Conservation (phyloP, 2,329 filamentous ascomycete species). For the Fusarium liriodendri region DNA sequence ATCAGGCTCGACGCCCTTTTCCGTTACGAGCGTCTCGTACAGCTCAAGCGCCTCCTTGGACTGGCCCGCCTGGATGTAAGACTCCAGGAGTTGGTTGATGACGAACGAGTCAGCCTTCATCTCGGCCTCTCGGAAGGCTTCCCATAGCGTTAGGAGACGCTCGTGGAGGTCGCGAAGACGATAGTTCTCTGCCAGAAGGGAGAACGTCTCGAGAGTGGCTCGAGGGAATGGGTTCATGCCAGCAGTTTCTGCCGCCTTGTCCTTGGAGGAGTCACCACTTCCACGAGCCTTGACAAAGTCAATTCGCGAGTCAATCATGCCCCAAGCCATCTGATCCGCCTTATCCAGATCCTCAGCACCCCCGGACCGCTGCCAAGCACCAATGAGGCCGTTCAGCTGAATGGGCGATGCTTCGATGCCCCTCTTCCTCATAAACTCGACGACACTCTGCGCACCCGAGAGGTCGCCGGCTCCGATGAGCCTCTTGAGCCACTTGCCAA, state of each 20-base stretch:
- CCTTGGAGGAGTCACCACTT: neutral
- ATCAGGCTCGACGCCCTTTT: constrained; percentile 67
- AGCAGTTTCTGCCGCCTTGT: constrained; percentile 1
- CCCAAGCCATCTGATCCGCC: constrained; percentile 78
- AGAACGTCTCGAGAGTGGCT: constrained; percentile 83
- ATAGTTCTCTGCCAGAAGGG: constrained; percentile 79
- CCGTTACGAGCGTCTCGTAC: constrained; percentile 64
- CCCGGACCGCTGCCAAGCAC: constrained; percentile 78
- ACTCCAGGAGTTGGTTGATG: constrained; percentile 81
- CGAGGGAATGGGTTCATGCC: constrained; percentile 55
- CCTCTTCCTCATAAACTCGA: constrained; percentile 79
- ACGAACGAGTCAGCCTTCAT: constrained; percentile 78
- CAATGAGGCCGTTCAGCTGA: constrained; percentile 85
- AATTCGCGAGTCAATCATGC: constrained; percentile 78
- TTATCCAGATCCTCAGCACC: constrained; percentile 64
- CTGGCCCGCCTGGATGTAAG: constrained; percentile 70
- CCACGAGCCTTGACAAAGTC: constrained; percentile 67
- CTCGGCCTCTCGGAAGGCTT: constrained; percentile 70
- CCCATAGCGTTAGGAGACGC: constrained; percentile 70
- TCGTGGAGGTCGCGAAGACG: constrained; percentile 68
- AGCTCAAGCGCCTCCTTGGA: constrained; percentile 64
- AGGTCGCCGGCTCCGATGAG: constrained; percentile 79
- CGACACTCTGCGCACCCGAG: constrained; percentile 76
- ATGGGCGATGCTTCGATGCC: constrained; percentile 76
- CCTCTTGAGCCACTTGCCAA: constrained; percentile 89